Evolutionary conservation across 2,329 filamentous ascomycete genomes (phyloP).

Genomic region (Penicillium sp.): DNA sequence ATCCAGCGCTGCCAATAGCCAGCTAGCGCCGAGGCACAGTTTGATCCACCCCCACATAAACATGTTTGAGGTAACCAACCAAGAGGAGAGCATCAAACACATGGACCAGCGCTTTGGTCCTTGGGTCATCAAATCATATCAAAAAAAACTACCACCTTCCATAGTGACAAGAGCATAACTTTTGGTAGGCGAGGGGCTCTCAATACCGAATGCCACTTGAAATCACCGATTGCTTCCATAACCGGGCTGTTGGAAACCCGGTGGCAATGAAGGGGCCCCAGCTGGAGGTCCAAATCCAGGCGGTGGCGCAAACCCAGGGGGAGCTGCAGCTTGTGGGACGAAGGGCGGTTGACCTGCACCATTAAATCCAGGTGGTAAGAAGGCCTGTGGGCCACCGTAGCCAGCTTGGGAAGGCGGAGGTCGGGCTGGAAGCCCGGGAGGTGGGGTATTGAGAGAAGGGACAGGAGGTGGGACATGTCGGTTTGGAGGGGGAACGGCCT

Average conservation of each 20-base stretch:
- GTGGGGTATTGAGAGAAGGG: slow-evolving; percentile 45
- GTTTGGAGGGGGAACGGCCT: slow-evolving; percentile 43
- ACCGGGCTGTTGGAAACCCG: slow-evolving; percentile 43
- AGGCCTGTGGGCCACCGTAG: slow-evolving; percentile 60
- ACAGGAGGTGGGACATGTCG: slow-evolving; percentile 59
- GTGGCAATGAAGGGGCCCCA: slow-evolving; percentile 37
- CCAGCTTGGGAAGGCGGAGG: slow-evolving; percentile 68
- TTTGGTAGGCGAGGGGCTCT: background rate
- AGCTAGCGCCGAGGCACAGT: background rate
- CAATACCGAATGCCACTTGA: background rate
- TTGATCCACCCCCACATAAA: background rate
- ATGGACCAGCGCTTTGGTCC: background rate
- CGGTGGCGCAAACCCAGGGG: slow-evolving; percentile 49
- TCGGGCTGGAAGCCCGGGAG: slow-evolving; percentile 60
- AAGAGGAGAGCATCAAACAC: background rate
- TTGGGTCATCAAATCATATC: slow-evolving; percentile 14
- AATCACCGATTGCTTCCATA: slow-evolving; percentile 40
- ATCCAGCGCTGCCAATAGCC: background rate
- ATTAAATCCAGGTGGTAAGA: slow-evolving; percentile 41
- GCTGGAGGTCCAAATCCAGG: slow-evolving; percentile 47
- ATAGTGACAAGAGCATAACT: background rate
- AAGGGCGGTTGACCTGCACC: slow-evolving; percentile 30
- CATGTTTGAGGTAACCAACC: background rate
- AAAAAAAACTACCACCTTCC: background rate
- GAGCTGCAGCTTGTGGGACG: slow-evolving; percentile 42